These are phyloP conservation scores for Diaporthe longicolla DNA, from an alignment of 2,329 filamentous ascomycete species.

Conservation along the genomic window DNA sequence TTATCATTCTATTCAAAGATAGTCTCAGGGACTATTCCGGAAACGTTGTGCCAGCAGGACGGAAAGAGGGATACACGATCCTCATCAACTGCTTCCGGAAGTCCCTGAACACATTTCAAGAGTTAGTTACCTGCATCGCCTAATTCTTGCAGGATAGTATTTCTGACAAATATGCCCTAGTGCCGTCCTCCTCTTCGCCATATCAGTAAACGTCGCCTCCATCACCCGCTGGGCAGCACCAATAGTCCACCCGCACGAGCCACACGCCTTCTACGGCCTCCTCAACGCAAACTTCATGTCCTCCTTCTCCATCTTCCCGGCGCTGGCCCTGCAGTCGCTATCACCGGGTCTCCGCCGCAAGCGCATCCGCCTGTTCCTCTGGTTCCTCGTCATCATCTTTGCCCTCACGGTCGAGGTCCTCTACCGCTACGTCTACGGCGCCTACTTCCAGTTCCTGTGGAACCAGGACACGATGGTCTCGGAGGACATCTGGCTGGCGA, in stretches of 20 bases:
- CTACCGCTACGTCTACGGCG: conserved; percentile 41
- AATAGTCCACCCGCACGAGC: conserved; percentile 35
- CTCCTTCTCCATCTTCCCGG: conserved; percentile 39
- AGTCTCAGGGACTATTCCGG: conserved; percentile 32
- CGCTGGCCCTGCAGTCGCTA: conserved; percentile 40
- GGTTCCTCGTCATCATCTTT: conserved; percentile 45
- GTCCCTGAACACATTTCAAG: conserved; percentile 21
- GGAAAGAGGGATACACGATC: conserved; percentile 13
- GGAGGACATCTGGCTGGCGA: conserved; percentile 35
- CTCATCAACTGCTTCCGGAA: conserved; percentile 31
- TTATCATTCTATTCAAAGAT: conserved; percentile 33
- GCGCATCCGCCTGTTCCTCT: conserved; percentile 44
- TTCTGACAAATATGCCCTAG: background rate
- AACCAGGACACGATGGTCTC: background rate
- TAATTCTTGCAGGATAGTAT: background rate
- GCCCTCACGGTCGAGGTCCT: conserved; percentile 43
- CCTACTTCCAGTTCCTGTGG: conserved; percentile 9
- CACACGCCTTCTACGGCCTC: conserved; percentile 40
- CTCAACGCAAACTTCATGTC: conserved; percentile 39
- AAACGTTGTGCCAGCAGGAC: conserved; percentile 17
- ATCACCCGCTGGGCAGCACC: conserved; percentile 37
- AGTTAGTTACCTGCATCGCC: background rate
- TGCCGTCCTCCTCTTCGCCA: conserved; percentile 41
- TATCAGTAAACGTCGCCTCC: conserved; percentile 41
- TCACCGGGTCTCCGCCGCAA: conserved; percentile 42